Evolutionary conservation across 2,329 filamentous ascomycete genomes (phyloP).

Genomic region (Aureobasidium sp.): DNA sequence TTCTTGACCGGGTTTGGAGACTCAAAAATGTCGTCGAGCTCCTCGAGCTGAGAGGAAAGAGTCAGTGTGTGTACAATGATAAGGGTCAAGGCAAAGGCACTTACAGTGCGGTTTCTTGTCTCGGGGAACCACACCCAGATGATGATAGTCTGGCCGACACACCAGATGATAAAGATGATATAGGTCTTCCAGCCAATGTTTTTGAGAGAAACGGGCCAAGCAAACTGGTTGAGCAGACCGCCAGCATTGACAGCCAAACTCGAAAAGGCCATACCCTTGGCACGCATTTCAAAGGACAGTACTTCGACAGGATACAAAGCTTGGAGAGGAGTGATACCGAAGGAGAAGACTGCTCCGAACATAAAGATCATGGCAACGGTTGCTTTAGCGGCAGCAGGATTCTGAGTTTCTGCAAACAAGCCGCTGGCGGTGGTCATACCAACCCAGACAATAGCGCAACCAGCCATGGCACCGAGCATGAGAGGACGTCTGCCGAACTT

Average conservation of each 20-base stretch:
- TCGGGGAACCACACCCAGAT: constrained; percentile 34
- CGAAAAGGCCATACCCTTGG: constrained; percentile 39
- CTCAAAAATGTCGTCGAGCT: constrained; percentile 21
- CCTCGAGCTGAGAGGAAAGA: constrained; percentile 23
- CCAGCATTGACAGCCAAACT: constrained; percentile 38
- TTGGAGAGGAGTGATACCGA: constrained; percentile 29
- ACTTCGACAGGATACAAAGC: constrained; percentile 41
- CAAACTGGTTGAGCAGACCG: constrained; percentile 36
- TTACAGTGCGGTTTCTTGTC: constrained; percentile 29
- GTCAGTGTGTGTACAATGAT: neutral
- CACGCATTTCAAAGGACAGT: constrained; percentile 40
- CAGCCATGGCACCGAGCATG: constrained; percentile 20
- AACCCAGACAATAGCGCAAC: constrained; percentile 28
- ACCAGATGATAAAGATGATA: constrained; percentile 20
- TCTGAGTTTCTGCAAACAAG: constrained; percentile 22
- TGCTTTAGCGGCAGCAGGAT: constrained; percentile 24
- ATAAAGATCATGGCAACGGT: constrained; percentile 30
- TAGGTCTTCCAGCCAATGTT: constrained; percentile 27
- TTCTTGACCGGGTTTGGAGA: constrained; percentile 25
- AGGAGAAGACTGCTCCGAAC: constrained; percentile 28
- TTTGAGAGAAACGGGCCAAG: constrained; percentile 20
- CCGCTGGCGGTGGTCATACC: constrained; percentile 33
- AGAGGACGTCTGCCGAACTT: constrained; percentile 40
- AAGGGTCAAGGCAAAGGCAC: neutral
- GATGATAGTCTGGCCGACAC: constrained; percentile 15